These are phyloP conservation scores for Penicillium sp. DNA, from an alignment of 2,329 filamentous ascomycete species.

Conservation along the genomic window DNA sequence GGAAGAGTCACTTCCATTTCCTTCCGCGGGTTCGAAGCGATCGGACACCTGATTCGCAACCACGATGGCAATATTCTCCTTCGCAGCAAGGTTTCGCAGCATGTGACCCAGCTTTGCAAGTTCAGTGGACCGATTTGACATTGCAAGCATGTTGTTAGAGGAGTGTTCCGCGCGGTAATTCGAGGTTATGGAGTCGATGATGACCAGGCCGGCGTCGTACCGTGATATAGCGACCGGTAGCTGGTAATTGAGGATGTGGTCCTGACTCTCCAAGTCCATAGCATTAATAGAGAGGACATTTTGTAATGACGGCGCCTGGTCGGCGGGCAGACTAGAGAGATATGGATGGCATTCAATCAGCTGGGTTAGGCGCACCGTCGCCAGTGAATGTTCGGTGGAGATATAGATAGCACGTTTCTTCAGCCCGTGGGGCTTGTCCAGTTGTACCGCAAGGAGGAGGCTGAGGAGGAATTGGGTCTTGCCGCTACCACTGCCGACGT, in stretches of 20 bases:
- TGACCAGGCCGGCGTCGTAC: conserved; percentile 73
- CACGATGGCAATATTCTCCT: conserved; percentile 76
- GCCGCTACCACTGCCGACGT: conserved; percentile 67
- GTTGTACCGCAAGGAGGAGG: conserved; percentile 79
- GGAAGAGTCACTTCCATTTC: background rate
- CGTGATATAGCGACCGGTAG: conserved; percentile 79
- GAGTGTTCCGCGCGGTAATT: conserved; percentile 85
- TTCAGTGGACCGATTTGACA: conserved; percentile 74
- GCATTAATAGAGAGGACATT: conserved; percentile 77
- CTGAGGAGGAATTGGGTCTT: conserved; percentile 93
- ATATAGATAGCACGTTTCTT: conserved; percentile 82
- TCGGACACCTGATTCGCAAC: conserved; percentile 96
- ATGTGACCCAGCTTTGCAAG: conserved; percentile 72
- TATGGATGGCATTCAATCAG: conserved; percentile 67
- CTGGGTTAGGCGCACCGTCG: conserved; percentile 77
- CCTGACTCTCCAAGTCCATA: conserved; percentile 88
- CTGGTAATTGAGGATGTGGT: conserved; percentile 91
- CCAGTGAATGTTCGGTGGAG: conserved; percentile 82
- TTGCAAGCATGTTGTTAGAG: conserved; percentile 44
- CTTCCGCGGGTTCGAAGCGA: conserved; percentile 58
- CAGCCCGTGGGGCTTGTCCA: conserved; percentile 69
- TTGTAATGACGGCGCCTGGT: conserved; percentile 63
- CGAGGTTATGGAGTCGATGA: conserved; percentile 89
- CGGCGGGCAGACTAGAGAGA: conserved; percentile 48
- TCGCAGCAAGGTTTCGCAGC: conserved; percentile 71